Base-by-base conservation (phyloP, 306 rosid species). In the Astragalus membranaceus region DNA sequence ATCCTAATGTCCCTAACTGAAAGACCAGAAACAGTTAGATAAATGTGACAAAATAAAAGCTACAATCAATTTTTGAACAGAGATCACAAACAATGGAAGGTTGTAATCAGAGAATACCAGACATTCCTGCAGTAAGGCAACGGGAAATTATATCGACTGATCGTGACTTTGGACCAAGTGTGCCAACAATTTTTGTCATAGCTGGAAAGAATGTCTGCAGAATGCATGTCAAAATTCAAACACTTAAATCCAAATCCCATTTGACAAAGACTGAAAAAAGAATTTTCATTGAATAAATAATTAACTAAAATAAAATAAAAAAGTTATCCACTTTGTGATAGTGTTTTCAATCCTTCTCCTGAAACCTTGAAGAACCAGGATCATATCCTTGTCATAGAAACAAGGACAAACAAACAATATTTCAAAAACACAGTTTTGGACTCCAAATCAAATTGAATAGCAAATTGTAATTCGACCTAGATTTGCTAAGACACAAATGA, bases 121-220 rank as follows among this genome's bases (percentile, higher is more conserved):
- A 86, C 97, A 91, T 88, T 82, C 97, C 97, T n/a, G 97, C 84
- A 54, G 82, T 47, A 41, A 91, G 89, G 76, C 97, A 88, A 36
- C 65, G 82, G 1, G 96, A 82, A 56, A 91, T 91, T 44, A 59
- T 79, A 30, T 91, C 89, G 16, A 88, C 79, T 4, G 97, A 88
- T 59, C 89, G 74, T 7, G 97, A 91, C 48, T 80, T 87, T 11
- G 88, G 82, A 77, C 97, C 97, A 16, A 91, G 97, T 35, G 97
- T 91, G 41, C 97, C 97, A 17, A 91, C 86, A 76, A 88, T 91
- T 84, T 84, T 91, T 30, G 97, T 88, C 96, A 87, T 83, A 36
- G 97, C 92, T 30, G 96, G 89, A 80, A 83, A 88, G 79, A 80
- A 83, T 50, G 48, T 85, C 97, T 91, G 89, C 84, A 84, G 32